Conservation (phyloP, 139 green algal species). For the Deuterostichococcus epilithicus region DNA sequence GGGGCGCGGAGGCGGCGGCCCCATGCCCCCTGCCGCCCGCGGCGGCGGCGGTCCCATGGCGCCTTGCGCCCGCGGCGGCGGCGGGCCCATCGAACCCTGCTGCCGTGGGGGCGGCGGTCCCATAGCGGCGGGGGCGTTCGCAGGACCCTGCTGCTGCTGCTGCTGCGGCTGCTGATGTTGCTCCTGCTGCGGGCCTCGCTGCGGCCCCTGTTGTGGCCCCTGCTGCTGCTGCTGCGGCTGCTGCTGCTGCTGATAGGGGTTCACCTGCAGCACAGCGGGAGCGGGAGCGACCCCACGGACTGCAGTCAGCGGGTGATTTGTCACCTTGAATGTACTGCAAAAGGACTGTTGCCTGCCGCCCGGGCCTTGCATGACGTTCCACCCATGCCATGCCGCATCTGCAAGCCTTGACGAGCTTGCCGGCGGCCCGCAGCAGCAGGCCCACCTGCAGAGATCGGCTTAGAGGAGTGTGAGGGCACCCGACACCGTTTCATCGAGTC, state of each 20-base stretch:
- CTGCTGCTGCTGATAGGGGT: background rate
- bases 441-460: no score
- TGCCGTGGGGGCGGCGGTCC: background rate
- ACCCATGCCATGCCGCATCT: background rate
- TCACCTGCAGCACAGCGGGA: background rate
- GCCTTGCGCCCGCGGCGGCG: no score
- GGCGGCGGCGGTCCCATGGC: background rate
- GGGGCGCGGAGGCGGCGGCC: background rate
- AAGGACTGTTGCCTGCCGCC: background rate
- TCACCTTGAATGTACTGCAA: background rate
- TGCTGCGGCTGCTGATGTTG: background rate
- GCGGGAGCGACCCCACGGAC: background rate
- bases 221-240: background rate
- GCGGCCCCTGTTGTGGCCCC: slow-evolving; percentile 8
- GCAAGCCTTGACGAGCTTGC: background rate
- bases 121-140: background rate
- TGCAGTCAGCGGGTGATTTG: background rate
- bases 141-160: background rate
- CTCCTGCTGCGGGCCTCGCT: slow-evolving; percentile 8
- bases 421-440: no score
- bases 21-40: no score
- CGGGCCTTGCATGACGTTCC: background rate
- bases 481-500: background rate
- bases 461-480: background rate
- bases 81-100: background rate